phyloP scores from a whole-genome alignment of 768 basidiomycete species.

The Naganishia friedmannii region DNA sequence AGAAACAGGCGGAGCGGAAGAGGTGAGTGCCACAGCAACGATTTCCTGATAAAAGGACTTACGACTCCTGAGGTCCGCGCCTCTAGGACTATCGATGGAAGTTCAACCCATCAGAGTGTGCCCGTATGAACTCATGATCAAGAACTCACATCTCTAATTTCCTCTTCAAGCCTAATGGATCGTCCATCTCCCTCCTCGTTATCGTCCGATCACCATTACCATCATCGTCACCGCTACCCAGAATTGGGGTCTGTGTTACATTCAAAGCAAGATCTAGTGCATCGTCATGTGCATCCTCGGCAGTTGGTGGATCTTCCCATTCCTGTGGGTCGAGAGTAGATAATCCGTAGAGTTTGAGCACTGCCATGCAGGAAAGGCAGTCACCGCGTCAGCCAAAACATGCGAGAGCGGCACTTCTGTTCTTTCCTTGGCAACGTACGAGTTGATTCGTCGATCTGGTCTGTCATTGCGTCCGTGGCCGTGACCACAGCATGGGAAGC shows the following conservation, averaged over 20 bases:
- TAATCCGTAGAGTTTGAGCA: conserved; percentile 85
- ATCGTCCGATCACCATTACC: background rate
- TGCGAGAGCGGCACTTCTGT: background rate
- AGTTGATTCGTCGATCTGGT: conserved; percentile 67
- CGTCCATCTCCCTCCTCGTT: conserved; percentile 38
- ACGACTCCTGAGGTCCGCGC: conserved; percentile 63
- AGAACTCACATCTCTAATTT: conserved; percentile 53
- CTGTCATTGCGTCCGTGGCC: background rate
- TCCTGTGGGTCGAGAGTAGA: conserved; percentile 72
- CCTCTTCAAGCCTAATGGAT: conserved; percentile 63
- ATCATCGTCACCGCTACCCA: conserved; percentile 63
- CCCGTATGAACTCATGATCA: conserved; percentile 58
- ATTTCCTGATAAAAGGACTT: conserved; percentile 16
- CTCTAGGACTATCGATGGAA: conserved; percentile 57
- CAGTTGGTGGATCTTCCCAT: conserved; percentile 81
- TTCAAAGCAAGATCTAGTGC: conserved; percentile 9
- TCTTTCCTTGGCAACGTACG: conserved; percentile 30
- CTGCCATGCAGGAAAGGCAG: conserved; percentile 16
- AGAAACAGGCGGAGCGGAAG: conserved; percentile 24
- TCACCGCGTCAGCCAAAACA: too few relatives aligned
- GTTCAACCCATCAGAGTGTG: conserved; percentile 25
- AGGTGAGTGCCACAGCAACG: background rate
- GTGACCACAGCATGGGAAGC: background rate
- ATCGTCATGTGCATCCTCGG: conserved; percentile 58
- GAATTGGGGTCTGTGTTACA: conserved; percentile 56